phyloP scores from a whole-genome alignment of 75 land plant species.

The Pinus tabuliformis region DNA sequence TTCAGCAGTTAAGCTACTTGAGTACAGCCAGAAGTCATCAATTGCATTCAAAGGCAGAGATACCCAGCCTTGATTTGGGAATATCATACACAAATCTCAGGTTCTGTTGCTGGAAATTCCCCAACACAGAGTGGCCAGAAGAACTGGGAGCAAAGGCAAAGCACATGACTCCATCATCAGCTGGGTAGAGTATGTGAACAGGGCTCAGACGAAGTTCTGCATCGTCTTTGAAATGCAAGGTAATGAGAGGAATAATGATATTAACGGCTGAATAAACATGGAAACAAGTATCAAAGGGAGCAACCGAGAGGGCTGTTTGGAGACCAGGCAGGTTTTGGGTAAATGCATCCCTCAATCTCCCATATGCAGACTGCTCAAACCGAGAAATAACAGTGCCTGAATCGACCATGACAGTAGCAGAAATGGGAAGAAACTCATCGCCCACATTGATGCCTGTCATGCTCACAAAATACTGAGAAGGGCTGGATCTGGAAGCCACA shows the following conservation, averaged over 20 bases:
- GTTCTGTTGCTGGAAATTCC: constrained; percentile 83
- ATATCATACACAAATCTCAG: constrained; percentile 58
- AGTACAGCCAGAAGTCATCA: no score
- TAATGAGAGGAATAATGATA: constrained; percentile 34
- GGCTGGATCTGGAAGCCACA: constrained; percentile 9
- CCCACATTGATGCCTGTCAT: constrained; percentile 22
- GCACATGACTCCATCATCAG: constrained; percentile 62
- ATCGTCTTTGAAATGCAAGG: constrained; percentile 33
- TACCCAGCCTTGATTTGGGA: constrained; percentile 6
- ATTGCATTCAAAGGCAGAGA: no score
- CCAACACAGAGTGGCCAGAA: constrained; percentile 47
- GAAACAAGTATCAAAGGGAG: constrained; percentile 51
- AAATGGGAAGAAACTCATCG: constrained; percentile 18
- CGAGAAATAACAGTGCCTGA: constrained; percentile 82
- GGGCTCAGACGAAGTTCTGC: constrained; percentile 50
- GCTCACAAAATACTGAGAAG: constrained; percentile 38
- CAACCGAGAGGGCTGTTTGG: constrained; percentile 31
- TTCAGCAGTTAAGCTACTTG: no score
- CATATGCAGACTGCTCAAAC: constrained; percentile 50
- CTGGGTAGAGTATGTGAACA: constrained; percentile 54
- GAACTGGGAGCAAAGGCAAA: constrained; percentile 65
- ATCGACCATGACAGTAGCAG: constrained; percentile 50
- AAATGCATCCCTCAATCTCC: constrained; percentile 50
- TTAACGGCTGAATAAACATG: constrained; percentile 19
- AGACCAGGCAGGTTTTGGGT: neutral